These are phyloP conservation scores for Hawksworthiomyces lignivorus DNA, from an alignment of 2,329 filamentous ascomycete genomes.

Conservation along the genomic window DNA sequence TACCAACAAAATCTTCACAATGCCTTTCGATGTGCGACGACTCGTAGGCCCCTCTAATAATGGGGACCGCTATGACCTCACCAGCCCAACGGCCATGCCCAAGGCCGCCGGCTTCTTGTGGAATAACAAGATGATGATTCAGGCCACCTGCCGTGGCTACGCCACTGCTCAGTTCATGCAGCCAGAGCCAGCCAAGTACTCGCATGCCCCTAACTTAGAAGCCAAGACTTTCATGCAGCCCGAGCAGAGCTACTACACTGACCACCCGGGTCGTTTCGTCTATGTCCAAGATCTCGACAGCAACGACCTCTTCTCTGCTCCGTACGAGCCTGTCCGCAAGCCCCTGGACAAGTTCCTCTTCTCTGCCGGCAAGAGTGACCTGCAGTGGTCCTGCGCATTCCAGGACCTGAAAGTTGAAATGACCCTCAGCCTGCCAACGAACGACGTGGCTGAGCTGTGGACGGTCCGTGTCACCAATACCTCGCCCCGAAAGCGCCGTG, in stretches of 20 bases:
- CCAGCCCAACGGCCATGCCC: slow-evolving; percentile 46
- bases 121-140: slow-evolving; percentile 56
- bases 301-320: slow-evolving; percentile 43
- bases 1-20: background rate
- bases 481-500: slow-evolving; percentile 33
- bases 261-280: slow-evolving; percentile 52
- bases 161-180: slow-evolving; percentile 54
- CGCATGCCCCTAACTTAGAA: slow-evolving; percentile 50
- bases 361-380: slow-evolving; percentile 47
- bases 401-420: slow-evolving; percentile 44
- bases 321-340: slow-evolving; percentile 46
- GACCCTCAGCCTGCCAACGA: slow-evolving; percentile 41
- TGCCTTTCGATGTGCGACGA: slow-evolving; percentile 4
- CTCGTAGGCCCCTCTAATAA: slow-evolving; percentile 33
- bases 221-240: slow-evolving; percentile 55
- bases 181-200: slow-evolving; percentile 52
- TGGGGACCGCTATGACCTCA: slow-evolving; percentile 48
- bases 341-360: slow-evolving; percentile 41
- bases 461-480: slow-evolving; percentile 44
- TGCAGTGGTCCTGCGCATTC: slow-evolving; percentile 45
- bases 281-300: slow-evolving; percentile 51
- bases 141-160: slow-evolving; percentile 51
- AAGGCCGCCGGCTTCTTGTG: slow-evolving; percentile 50
- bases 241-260: slow-evolving; percentile 50
- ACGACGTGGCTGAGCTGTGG: slow-evolving; percentile 51